Base-by-base conservation (phyloP, 1,139 yeast species). In the Petasospora rhodanensis region DNA sequence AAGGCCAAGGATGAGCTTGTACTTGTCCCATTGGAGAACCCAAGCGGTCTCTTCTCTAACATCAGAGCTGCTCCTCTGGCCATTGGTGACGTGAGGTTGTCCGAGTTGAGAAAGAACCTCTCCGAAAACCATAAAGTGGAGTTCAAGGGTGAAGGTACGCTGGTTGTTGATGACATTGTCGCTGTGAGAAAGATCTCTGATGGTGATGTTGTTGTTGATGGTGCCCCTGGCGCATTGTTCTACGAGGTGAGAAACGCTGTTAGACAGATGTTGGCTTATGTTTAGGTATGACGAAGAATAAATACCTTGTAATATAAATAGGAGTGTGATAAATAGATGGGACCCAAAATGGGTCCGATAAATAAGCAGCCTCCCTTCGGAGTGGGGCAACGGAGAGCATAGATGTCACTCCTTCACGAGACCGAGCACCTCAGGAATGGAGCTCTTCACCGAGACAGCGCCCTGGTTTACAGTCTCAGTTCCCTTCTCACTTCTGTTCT, bases 141-240 rank as follows among this genome's bases (percentile, higher is more conserved):
- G 51, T 86, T 91, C 55, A 78, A 83, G 53, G 93, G 96, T 36
- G 96, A 87, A 55, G 98, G 97, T 55, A 79, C 89, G 0, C 63
- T 91, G 32, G 95, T 89, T 7, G 83, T 94, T 24, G 89, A 89
- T 51, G 84, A 82, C 40, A 65, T 64, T 35, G 73, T 91, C 17
- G 80, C 89, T 2, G 76, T 91, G 7, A 66, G 86, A 38, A 89
- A 91, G 56, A 69, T 83, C 4, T 73, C 76, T 8, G 87, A 87
- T 30, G 95, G 96, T 25, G 82, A 82, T 52, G 73, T 93, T 14
- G 66, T 81, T 7, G 78, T 93, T 17, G 96, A 91, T 49, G 98
- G 98, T 4, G 71, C 73, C 12, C 74, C 83, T 9, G 79, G 89
- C 6, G 73, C 73, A 3, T 72, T 85, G 38, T 91, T 85, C 59